These are phyloP conservation scores for Peronospora belbahrii DNA, from an alignment of 352 stramenopile genomes.

Conservation along the genomic window DNA sequence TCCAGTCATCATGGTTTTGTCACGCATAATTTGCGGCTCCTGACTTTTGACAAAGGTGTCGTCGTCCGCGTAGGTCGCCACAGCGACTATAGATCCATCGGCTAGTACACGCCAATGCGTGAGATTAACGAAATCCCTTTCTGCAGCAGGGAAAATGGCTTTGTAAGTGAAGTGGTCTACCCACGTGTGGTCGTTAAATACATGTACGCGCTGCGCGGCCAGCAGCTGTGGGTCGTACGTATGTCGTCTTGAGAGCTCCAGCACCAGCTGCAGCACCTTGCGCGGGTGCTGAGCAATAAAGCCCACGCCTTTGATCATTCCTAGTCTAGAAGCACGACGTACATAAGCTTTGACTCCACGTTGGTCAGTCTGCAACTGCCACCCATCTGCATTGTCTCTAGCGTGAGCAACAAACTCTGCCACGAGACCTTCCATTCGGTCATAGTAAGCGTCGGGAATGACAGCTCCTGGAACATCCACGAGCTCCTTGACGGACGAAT, in stretches of 20 bases:
- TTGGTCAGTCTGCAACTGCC: slow-evolving; percentile 55
- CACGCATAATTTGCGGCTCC: slow-evolving; percentile 46
- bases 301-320: slow-evolving; percentile 48
- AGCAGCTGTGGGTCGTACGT: slow-evolving; percentile 54
- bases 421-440: slow-evolving; percentile 47
- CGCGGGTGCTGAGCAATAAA: slow-evolving; percentile 47
- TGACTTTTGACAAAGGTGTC: slow-evolving; percentile 33
- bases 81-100: slow-evolving; percentile 46
- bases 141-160: slow-evolving; percentile 44
- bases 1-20: slow-evolving; percentile 42
- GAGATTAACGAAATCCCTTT: slow-evolving; percentile 59
- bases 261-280: slow-evolving; percentile 46
- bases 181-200: slow-evolving; percentile 68
- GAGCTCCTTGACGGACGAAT: slow-evolving; percentile 24
- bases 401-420: slow-evolving; percentile 51
- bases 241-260: slow-evolving; percentile 41
- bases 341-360: slow-evolving; percentile 52
- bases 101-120: slow-evolving; percentile 63
- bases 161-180: slow-evolving; percentile 70
- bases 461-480: slow-evolving; percentile 26
- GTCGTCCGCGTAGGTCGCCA: slow-evolving; percentile 37
- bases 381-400: slow-evolving; percentile 39
- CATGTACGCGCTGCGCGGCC: slow-evolving; percentile 34
- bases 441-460: slow-evolving; percentile 30
- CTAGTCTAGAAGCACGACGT: slow-evolving; percentile 31